Base-by-base conservation (phyloP, 768 basidiomycete species). In the Tylopilus sp. region DNA sequence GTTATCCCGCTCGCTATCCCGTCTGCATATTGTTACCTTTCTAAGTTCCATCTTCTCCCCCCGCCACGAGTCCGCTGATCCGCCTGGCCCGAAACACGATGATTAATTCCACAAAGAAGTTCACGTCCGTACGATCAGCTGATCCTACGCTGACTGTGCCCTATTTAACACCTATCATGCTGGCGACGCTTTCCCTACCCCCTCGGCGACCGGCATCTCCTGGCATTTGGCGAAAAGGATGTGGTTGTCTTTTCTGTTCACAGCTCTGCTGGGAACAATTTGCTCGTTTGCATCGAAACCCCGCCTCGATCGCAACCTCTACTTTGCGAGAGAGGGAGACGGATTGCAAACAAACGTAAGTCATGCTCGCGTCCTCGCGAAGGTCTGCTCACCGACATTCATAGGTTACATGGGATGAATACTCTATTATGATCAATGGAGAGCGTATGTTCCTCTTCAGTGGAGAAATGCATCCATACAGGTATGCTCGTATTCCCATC, bases 401-500 rank as follows among this genome's bases (percentile, higher is more conserved):
- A 35, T 47, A 65, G 65, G 79, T 82, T 17, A 76, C 77, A 3
- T 85, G 83, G 83, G 83, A 85, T 60, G 64, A 76, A 41, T 75
- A 80, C 50, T 83, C 81, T 1, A 69, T 85, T 7, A 82, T 72
- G 60, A 78, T 85, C 41, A 69, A 76, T 1, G 81, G 79, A 6
- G 79, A 82, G 55, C 73, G 81, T 7, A 57, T 77, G 21, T 83
- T 82, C 66, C 73, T 83, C 40, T 75, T 81, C 35, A 79, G 79
- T 10, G 84, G 82, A 23, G 83, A 86, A 62, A 70, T 82, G 48
- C 82, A 85, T 58, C 77, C 83, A 15, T 84, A 79, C 76, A 72
- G 83, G 55, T 62, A 53, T 36, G 10, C 6, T 33, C 1, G 4
- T 26, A 1, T 22, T 39, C 35, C 13, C 21, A 7, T 36, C 15